Base-by-base conservation (phyloP, 768 basidiomycete species). In the Boletus sp. region DNA sequence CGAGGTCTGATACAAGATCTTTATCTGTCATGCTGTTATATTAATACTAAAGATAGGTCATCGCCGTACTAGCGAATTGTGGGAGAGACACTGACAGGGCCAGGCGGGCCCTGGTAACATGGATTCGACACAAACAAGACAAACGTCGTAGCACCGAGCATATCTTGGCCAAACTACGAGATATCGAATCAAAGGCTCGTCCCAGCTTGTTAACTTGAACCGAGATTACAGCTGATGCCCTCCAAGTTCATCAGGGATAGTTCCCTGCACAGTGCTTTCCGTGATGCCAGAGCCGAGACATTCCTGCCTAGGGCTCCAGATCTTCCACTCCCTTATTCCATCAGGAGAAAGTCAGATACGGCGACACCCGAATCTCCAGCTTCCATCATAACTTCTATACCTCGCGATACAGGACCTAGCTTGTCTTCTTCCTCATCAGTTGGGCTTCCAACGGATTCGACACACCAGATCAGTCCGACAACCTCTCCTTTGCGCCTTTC, bases 11-110 rank as follows among this genome's bases (percentile, higher is more conserved):
- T 54, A 17, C 6, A 15, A 1, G 2, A 15, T 24, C 14, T 28
- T 6, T 1, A 5, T 6, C 28, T 11, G 49, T 24, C 29, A 17
- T 39, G 2, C 6, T 9, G 12, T 51, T 11, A 24, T 50, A 12
- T 28, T 57, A n/a, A 64, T 12, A 17, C 51, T 24, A 41, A 9
- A 8, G 29, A 61, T 37, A 71, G 71, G 71, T 71, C 54, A 64
- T 73, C 49, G 14, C 70, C 7, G 71, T 72, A 29, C 58, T 72
- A n/a, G 71, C 71, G 2, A 73, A 73, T 18, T 72, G 71, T 47
- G 71, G 71, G 7, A 58, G 59, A 33, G 72, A 72, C 53, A 68
- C 61, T 7, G 61, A 57, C 40, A 63, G 12, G 40, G 71, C 71
- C 14, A 63, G 63, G 41, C 62, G 63, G 12, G 71, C 71, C 18